Percentiles rank a stretch among this genome's conserved stretches.
phyloP scores from a whole-genome alignment of 2,329 filamentous ascomycete genomes.

The Polytolypa hystricis region DNA sequence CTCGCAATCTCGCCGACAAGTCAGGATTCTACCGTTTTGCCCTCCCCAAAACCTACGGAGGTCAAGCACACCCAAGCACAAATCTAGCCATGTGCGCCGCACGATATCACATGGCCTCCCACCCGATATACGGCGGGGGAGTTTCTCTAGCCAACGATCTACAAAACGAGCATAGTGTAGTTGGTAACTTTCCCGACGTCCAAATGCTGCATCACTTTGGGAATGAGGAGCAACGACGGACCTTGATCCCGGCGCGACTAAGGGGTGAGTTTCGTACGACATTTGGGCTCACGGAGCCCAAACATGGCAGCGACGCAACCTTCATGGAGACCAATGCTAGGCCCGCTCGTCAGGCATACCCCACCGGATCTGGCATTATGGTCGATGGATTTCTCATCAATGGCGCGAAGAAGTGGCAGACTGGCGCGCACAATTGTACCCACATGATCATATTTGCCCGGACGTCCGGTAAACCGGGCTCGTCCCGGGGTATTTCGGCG shows the following conservation, averaged over 20 bases:
- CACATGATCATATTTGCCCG: slow-evolving; percentile 53
- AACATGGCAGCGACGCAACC: slow-evolving; percentile 52
- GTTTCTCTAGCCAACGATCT: slow-evolving; percentile 53
- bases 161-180: slow-evolving; percentile 52
- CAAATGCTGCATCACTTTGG: slow-evolving; percentile 54
- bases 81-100: slow-evolving; percentile 56
- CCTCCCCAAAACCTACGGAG: slow-evolving; percentile 46
- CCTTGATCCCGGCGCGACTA: slow-evolving; percentile 44
- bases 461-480: slow-evolving; percentile 43
- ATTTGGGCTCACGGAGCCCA: slow-evolving; percentile 52
- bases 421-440: slow-evolving; percentile 50
- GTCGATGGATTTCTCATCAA: slow-evolving; percentile 38
- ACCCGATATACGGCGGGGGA: slow-evolving; percentile 36
- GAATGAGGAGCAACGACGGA: slow-evolving; percentile 41
- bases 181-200: slow-evolving; percentile 53
- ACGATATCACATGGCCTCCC: slow-evolving; percentile 47
- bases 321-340: slow-evolving; percentile 47
- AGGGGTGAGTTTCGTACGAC: slow-evolving; percentile 45
- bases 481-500: slow-evolving; percentile 47
- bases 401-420: slow-evolving; percentile 56
- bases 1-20: slow-evolving; percentile 42
- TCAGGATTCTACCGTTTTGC: slow-evolving; percentile 52
- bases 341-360: slow-evolving; percentile 30
- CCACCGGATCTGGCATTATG: slow-evolving; percentile 29
- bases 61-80: slow-evolving; percentile 36